Evolutionary conservation across 129 eudicot genomes (phyloP).

Genomic region (Pulicaria dysenterica): DNA sequence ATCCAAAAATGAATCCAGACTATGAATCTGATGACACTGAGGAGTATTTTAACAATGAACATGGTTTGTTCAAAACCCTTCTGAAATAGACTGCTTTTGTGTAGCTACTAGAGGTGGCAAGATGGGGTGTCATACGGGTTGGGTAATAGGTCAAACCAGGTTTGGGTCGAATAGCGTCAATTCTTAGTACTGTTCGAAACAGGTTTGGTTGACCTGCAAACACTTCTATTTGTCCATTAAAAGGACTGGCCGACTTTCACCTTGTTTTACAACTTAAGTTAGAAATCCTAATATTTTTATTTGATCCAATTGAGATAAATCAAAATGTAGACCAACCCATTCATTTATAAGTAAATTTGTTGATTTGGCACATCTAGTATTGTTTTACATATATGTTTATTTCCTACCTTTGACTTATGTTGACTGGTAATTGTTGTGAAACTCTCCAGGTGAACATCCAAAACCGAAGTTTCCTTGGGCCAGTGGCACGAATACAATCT

Average conservation of each 20-base stretch:
- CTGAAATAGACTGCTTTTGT: neutral
- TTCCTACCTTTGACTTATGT: neutral
- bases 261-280: no score
- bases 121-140: no score
- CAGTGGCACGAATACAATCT: conserved; percentile 42
- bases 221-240: no score
- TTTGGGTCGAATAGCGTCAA: no score
- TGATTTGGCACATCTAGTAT: no score
- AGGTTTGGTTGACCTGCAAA: neutral
- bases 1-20: conserved; percentile 87
- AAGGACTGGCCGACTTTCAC: no score
- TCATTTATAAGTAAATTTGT: no score
- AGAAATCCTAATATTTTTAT: no score
- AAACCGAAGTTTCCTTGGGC: conserved; percentile 47
- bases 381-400: conserved; percentile 13
- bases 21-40: conserved; percentile 78
- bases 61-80: conserved; percentile 49
- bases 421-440: conserved; percentile 10
- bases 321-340: no score
- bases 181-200: no score
- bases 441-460: conserved; percentile 50
- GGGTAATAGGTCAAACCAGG: neutral
- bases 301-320: no score
- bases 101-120: neutral
- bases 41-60: conserved; percentile 46